Evolutionary conservation across 805 yeast species (phyloP), one percentile per base, ranked within the genome.

Genomic region (Nakazawaea anatomiae): DNA sequence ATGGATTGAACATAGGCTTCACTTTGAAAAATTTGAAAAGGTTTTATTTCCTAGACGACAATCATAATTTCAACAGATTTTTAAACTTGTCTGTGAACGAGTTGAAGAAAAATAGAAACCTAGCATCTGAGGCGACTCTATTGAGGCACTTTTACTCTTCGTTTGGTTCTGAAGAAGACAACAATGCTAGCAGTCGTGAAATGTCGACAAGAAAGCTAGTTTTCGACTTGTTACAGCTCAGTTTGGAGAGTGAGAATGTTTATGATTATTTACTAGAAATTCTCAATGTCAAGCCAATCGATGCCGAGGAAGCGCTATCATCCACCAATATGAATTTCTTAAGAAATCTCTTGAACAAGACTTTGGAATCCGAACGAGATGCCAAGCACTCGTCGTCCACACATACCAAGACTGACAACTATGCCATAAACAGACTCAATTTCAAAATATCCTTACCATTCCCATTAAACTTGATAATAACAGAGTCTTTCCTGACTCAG

Each of bases 391-490:
- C 41, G 25, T 47, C 45, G 39, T 57, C 64, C 8, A 52, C 56
- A n/a, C 62, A 54, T 60, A 68, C 63, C 56, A 71, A 58, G 54
- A 67, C 58, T 48, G 76, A 67, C 54, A 65, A 71, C 31, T 72
- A 71, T 44, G 60, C 80, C 1, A 70, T 85, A 1, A 71, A 82
- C 44, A 75, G 76, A 47, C 63, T 85, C 9, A 79, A 77, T 52
- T 65, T 85, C 43, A 81, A 83, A 41, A 53, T 84, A 6, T 66
- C 74, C n/a, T 65, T 91, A 27, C 97, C 97, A 3, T 94, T 89
- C 62, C 99, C 99, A 0, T 67, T 89, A 46, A 89, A 89, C 59
- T 71, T 92, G 29, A 73, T 94, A 1, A 69, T 89, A 1, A 81
- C 87, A 14, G 78, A 83, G 50, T 85, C 89, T 12, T 80, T 84